Evolutionary conservation across 192 early-diverging fungal species (phyloP), one percentile per base, ranked within the genome.

Genomic region (Coemansia sp.): DNA sequence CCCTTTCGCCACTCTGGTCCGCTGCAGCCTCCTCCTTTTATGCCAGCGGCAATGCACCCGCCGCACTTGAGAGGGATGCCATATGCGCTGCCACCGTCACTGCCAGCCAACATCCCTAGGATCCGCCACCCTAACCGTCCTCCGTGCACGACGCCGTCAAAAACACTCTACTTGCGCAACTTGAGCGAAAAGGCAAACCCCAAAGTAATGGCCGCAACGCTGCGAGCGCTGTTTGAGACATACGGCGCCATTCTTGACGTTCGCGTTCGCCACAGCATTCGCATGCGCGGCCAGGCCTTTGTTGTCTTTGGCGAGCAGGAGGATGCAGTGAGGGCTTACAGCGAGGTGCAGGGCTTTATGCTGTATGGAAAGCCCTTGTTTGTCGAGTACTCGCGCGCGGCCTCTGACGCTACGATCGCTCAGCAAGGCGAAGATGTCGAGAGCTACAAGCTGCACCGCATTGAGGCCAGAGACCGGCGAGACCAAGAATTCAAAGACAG

Each of bases 221-320:
- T 99, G 60, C 82, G 80, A 26, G 85, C 89, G 20, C 70, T 97
- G 42, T 99, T 96, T 62, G 86, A 89, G 47, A 85, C 87, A 23
- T 96, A 89, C 65, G 97, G 97, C 26, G 75, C 91, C 37, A 85
- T 99, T 11, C 59, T 95, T 1, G 91, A 97, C 50, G 87, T 97
- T 11, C 82, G 88, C 14, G 89, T 89, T 9, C 93, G 92, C 60
- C 68, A 75, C 63, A 90, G 92, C 79, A 85, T 97, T 61, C 83
- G 87, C 59, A 89, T 93, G 86, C 87, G 93, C 61, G 97, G 97
- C 16, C 97, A 99, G 70, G 97, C 95, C 0, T 99, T 96, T 80
- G 84, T 99, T 1, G 88, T 88, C 0, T 98, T 92, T 73, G 85
- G 88, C 62, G 73, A 88, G 23, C 64, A 77, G 31, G 94, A 94